Evolutionary conservation across 2,329 filamentous ascomycete species (phyloP).

Genomic region (Tolypocladium nubicola): DNA sequence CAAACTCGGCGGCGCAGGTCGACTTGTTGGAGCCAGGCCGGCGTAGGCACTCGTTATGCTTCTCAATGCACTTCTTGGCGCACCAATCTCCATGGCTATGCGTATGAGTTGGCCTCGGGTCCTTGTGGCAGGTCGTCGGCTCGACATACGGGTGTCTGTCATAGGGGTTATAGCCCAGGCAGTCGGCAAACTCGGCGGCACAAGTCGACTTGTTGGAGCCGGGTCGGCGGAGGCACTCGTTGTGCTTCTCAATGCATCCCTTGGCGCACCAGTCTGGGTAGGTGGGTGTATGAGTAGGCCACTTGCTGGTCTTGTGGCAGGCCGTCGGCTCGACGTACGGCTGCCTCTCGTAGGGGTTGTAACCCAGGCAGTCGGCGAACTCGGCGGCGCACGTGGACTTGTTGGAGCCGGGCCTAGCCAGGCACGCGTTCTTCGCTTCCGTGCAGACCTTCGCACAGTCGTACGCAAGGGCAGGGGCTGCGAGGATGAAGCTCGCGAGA

Average conservation of each 20-base stretch:
- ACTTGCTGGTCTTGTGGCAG: too few species aligned
- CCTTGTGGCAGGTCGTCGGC: too few species aligned
- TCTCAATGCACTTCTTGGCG: constrained; percentile 4
- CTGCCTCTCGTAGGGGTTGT: too few species aligned
- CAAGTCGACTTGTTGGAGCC: too few species aligned
- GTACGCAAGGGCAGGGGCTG: background rate
- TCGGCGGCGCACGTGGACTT: constrained; percentile 11
- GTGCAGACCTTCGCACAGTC: constrained; percentile 11
- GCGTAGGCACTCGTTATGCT: constrained; percentile 9
- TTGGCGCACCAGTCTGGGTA: background rate
- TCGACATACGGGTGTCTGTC: too few species aligned
- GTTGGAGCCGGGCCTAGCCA: constrained; percentile 9
- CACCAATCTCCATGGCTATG: too few species aligned
- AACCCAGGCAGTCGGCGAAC: constrained; percentile 9
- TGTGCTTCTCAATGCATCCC: constrained; percentile 7
- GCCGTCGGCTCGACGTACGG: too few species aligned
- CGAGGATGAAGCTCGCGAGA: background rate
- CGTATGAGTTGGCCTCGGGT: too few species aligned
- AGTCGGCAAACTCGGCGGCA: too few species aligned
- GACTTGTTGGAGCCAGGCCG: constrained; percentile 11
- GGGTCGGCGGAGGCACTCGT: constrained; percentile 6
- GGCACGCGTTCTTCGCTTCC: constrained; percentile 5
- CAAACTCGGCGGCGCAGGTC: constrained; percentile 12
- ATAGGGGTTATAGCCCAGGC: too few species aligned
- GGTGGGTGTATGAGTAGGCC: too few species aligned